These are phyloP conservation scores for Rhynchosporium agropyri DNA, from an alignment of 2,329 filamentous ascomycete species.

Conservation along the genomic window DNA sequence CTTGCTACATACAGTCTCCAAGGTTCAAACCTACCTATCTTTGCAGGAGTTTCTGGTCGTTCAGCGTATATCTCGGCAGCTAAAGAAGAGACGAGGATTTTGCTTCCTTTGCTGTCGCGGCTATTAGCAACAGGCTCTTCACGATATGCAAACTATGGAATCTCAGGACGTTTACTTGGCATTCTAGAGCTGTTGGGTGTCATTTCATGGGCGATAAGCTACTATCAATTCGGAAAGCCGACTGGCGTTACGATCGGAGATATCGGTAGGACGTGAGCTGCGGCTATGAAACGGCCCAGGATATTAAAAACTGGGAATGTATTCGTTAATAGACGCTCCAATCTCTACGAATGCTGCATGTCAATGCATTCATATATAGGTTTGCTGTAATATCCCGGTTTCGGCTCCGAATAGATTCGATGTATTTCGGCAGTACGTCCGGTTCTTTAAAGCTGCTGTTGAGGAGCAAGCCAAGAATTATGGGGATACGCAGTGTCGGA, in stretches of 20 bases:
- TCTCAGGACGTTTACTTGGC: constrained; percentile 3
- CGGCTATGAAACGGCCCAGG: constrained; percentile 2
- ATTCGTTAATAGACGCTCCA: not conserved
- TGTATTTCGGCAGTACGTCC: constrained; percentile 11
- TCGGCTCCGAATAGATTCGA: constrained; percentile 8
- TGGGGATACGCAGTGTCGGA: not conserved
- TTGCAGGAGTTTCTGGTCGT: not conserved
- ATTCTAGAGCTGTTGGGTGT: constrained; percentile 8
- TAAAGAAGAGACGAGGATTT: not conserved
- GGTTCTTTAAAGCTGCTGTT: not conserved
- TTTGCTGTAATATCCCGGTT: constrained; percentile 14
- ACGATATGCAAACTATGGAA: not conserved
- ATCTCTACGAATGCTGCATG: constrained; percentile 15
- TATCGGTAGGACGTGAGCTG: constrained; percentile 13
- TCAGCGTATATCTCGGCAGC: not conserved
- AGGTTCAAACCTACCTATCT: not conserved
- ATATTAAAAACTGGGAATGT: constrained; percentile 6
- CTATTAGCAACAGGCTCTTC: constrained; percentile 8
- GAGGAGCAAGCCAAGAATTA: not conserved
- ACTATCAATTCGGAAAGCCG: constrained; percentile 7
- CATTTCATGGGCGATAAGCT: constrained; percentile 4
- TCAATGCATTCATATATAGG: constrained; percentile 13
- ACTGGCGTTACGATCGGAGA: constrained; percentile 9
- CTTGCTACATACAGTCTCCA: constrained; percentile 5
- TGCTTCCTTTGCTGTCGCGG: not conserved